These are phyloP conservation scores for Colletotrichum chrysophilum DNA, from an alignment of 2,329 filamentous ascomycete genomes.

Conservation along the genomic window DNA sequence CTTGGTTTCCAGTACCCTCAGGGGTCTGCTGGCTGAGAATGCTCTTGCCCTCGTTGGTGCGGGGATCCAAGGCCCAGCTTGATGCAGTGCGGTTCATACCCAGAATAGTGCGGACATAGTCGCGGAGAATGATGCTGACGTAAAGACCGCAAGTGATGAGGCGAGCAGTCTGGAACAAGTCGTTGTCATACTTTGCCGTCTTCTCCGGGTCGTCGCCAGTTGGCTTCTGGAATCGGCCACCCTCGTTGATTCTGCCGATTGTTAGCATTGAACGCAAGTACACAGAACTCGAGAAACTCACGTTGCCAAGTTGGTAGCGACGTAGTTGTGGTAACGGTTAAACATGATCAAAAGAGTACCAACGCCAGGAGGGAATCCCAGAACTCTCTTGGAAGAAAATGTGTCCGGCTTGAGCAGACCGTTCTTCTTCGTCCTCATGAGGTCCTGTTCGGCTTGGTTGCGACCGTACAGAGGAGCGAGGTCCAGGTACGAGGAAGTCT, in stretches of 20 bases:
- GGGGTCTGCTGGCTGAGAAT: conserved; percentile 33
- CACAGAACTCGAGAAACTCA: not conserved
- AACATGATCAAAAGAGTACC: conserved; percentile 58
- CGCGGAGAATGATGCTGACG: conserved; percentile 51
- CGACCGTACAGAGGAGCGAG: conserved; percentile 58
- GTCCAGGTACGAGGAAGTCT: conserved; percentile 52
- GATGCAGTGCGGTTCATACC: conserved; percentile 52
- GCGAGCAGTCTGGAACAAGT: conserved; percentile 43
- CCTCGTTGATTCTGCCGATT: conserved; percentile 43
- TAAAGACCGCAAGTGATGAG: conserved; percentile 61
- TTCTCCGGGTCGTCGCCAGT: conserved; percentile 22
- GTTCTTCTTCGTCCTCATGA: conserved; percentile 51
- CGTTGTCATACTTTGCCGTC: conserved; percentile 40
- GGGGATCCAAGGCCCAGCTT: conserved; percentile 53
- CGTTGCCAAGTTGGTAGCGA: conserved; percentile 23
- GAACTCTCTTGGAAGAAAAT: conserved; percentile 55
- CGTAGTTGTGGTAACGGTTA: conserved; percentile 39
- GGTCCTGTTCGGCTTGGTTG: conserved; percentile 52
- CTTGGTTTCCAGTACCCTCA: conserved; percentile 37
- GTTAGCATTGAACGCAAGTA: conserved; percentile 19
- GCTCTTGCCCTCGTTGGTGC: conserved; percentile 30
- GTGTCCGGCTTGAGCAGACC: conserved; percentile 60
- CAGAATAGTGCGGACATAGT: conserved; percentile 43
- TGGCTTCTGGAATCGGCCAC: conserved; percentile 36
- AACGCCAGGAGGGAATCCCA: conserved; percentile 59